phyloP scores from a whole-genome alignment of 768 basidiomycete genomes.

The Serendipita indica region DNA sequence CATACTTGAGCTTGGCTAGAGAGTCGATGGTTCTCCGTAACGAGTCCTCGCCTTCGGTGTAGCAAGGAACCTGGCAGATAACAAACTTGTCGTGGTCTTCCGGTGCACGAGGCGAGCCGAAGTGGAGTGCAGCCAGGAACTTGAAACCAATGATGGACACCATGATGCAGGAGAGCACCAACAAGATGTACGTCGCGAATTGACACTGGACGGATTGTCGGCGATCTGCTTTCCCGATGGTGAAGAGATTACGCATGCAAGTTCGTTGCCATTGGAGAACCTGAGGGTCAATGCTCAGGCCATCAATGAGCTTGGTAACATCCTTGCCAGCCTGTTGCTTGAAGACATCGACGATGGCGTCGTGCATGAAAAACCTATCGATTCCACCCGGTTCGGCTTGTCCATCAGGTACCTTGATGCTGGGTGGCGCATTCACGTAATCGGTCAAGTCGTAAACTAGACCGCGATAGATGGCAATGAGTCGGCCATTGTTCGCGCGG shows the following conservation, averaged over 20 bases:
- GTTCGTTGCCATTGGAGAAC: conserved; percentile 60
- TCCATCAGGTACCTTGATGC: conserved; percentile 34
- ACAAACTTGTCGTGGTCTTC: conserved; percentile 96
- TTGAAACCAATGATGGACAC: conserved; percentile 92
- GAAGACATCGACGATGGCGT: conserved; percentile 59
- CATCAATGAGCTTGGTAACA: conserved; percentile 60
- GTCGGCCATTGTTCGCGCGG: conserved; percentile 45
- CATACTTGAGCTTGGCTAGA: conserved; percentile 85
- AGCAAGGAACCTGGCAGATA: conserved; percentile 96
- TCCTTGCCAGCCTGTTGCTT: conserved; percentile 58
- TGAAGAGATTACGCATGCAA: conserved; percentile 87
- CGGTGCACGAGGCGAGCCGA: conserved; percentile 62
- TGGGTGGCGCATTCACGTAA: conserved; percentile 61
- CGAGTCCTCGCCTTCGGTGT: conserved; percentile 86
- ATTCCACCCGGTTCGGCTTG: conserved; percentile 26
- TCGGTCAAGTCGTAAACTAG: conserved; percentile 76
- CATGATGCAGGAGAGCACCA: conserved; percentile 83
- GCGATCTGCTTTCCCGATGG: conserved; percentile 82
- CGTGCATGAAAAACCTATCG: conserved; percentile 56
- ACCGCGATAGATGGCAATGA: conserved; percentile 76
- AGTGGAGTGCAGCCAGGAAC: conserved; percentile 81
- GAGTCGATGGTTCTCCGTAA: conserved; percentile 85
- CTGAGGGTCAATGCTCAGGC: conserved; percentile 42
- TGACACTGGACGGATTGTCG: conserved; percentile 83
- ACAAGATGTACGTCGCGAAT: conserved; percentile 82